phyloP scores from a whole-genome alignment of 768 basidiomycete species.

The Termitomyces heimii region DNA sequence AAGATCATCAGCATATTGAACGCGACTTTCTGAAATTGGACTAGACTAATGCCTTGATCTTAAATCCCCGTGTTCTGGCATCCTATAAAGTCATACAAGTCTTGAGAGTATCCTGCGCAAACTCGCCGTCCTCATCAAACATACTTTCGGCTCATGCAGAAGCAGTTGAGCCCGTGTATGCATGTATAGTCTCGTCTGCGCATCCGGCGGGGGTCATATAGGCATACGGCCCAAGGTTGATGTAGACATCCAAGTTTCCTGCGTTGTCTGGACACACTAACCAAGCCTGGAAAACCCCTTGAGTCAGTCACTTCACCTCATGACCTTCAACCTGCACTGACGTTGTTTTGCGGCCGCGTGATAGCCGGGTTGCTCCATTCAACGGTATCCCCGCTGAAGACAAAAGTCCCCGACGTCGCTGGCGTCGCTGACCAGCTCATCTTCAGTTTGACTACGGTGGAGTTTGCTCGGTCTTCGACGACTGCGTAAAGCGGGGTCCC shows the following conservation, averaged over 20 bases:
- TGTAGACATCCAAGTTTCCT: constrained; percentile 36
- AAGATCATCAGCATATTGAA: background rate
- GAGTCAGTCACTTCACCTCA: background rate
- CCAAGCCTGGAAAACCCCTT: constrained; percentile 35
- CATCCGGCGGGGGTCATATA: constrained; percentile 56
- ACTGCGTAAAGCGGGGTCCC: constrained; percentile 42
- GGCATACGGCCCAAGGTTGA: constrained; percentile 50
- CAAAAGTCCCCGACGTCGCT: constrained; percentile 43
- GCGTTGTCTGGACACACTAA: constrained; percentile 46
- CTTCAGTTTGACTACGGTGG: constrained; percentile 40
- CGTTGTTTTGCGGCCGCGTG: constrained; percentile 45
- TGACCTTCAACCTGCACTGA: constrained; percentile 18
- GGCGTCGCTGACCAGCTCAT: constrained; percentile 44
- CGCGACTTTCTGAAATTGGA: background rate
- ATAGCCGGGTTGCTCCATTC: constrained; percentile 50
- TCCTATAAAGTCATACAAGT: background rate
- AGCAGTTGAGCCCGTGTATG: constrained; percentile 51
- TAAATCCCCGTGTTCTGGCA: background rate
- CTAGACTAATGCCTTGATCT: background rate
- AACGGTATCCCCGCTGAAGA: constrained; percentile 52
- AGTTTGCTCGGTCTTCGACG: constrained; percentile 40
- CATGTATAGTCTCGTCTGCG: constrained; percentile 55
- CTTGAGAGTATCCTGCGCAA: background rate
- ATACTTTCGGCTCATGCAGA: constrained; percentile 14
- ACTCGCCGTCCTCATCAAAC: background rate